These are phyloP conservation scores for Breynia disticha DNA, from an alignment of 441 rosid species.

Conservation along the genomic window DNA sequence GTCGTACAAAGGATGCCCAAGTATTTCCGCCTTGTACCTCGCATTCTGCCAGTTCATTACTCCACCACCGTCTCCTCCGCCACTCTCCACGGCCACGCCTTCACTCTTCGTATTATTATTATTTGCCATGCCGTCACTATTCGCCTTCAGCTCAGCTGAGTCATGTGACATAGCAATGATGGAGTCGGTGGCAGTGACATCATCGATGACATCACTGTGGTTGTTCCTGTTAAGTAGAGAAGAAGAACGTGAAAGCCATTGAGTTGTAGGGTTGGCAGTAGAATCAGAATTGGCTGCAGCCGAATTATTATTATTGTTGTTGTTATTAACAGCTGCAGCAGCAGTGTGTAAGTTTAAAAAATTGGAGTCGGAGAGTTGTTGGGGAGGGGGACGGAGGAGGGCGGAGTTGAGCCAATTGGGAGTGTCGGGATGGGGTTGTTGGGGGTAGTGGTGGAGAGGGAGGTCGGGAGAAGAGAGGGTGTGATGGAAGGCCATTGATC, in stretches of 20 bases:
- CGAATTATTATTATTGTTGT: constrained; percentile 10
- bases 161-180: constrained; percentile 38
- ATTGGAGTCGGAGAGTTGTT: constrained; percentile 36
- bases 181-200: constrained; percentile 28
- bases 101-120: constrained; percentile 34
- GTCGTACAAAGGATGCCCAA: constrained; percentile 80
- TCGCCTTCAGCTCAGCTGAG: constrained; percentile 29
- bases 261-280: constrained; percentile 23
- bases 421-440: constrained; percentile 17
- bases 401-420: constrained; percentile 92
- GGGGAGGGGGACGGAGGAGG: constrained; percentile 44
- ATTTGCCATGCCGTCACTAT: constrained; percentile 25
- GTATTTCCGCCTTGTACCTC: constrained; percentile 71
- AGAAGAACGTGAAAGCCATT: constrained; percentile 58
- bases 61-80: constrained; percentile 44
- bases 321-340: constrained; percentile 12
- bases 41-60: constrained; percentile 84
- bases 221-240: constrained; percentile 33
- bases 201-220: constrained; percentile 59
- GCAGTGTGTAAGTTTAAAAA: constrained; percentile 68
- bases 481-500: constrained; percentile 87
- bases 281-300: constrained; percentile 38
- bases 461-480: constrained; percentile 71
- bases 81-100: constrained; percentile 21
- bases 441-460: constrained; percentile 43